Conservation (phyloP, 1,284 basidiomycete genomes). For the Ceratobasidium sp. region DNA sequence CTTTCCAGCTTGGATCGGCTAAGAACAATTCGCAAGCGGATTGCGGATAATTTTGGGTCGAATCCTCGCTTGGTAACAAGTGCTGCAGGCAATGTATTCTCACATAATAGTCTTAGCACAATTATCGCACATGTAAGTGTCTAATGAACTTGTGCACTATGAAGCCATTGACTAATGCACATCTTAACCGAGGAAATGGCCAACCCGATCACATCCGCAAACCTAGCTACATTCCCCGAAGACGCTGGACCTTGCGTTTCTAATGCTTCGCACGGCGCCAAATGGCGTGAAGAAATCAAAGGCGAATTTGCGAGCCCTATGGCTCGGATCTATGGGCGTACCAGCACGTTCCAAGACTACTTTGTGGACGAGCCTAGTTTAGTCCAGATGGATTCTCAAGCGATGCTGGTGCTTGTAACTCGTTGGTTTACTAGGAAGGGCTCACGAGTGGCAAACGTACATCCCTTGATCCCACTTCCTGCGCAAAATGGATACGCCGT, state of each 20-base stretch:
- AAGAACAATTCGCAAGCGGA: background rate
- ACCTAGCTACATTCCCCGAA: background rate
- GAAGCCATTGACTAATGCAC: too few species aligned
- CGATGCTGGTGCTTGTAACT: background rate
- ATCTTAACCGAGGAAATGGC: background rate
- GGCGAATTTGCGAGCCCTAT: background rate
- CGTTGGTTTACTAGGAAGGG: background rate
- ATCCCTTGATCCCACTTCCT: background rate
- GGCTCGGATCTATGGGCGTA: background rate
- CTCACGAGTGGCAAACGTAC: background rate
- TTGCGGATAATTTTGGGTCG: constrained; percentile 1
- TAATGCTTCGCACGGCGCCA: background rate
- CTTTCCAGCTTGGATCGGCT: background rate
- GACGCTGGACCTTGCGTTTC: background rate
- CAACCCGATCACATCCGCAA: background rate
- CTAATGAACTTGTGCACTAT: too few species aligned
- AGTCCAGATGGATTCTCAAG: background rate
- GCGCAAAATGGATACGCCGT: background rate
- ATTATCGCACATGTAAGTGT: background rate
- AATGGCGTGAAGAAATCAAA: background rate
- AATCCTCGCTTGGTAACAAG: background rate
- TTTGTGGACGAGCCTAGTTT: constrained; percentile 1
- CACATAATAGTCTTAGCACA: background rate
- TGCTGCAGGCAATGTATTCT: background rate
- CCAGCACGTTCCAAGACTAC: background rate